Conservation (phyloP, 2,329 filamentous ascomycete genomes). For the Triangularia verruculosa region DNA sequence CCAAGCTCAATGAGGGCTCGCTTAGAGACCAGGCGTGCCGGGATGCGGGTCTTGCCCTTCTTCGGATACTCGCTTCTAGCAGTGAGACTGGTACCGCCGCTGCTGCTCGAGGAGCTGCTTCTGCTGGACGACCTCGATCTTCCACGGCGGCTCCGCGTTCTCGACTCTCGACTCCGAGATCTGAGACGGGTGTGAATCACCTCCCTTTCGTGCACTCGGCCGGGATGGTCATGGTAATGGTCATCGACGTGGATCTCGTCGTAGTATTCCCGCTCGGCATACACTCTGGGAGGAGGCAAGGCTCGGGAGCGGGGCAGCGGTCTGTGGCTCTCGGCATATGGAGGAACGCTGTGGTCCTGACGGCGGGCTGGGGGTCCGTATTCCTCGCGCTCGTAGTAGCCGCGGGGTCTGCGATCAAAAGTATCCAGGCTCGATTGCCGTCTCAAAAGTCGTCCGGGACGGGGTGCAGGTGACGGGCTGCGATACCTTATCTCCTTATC, state of each 20-base stretch:
- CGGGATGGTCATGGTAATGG: constrained; percentile 60
- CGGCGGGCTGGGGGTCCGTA: constrained; percentile 57
- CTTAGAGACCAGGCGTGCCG: constrained; percentile 73
- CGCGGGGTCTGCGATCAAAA: constrained; percentile 71
- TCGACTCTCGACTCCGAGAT: constrained; percentile 37
- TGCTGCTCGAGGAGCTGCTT: constrained; percentile 46
- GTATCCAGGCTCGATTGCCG: constrained; percentile 89
- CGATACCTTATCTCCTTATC: constrained; percentile 51
- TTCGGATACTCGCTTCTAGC: constrained; percentile 66
- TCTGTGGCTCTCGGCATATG: constrained; percentile 53
- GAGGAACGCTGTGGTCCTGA: constrained; percentile 45
- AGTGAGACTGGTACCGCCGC: constrained; percentile 46
- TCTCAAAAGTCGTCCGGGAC: constrained; percentile 65
- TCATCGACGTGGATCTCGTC: constrained; percentile 74
- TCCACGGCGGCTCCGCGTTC: constrained; percentile 32
- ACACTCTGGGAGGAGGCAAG: constrained; percentile 57
- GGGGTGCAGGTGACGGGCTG: constrained; percentile 51
- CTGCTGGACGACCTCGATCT: constrained; percentile 44
- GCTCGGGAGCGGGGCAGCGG: constrained; percentile 64
- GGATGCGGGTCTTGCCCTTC: constrained; percentile 88
- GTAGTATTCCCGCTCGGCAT: constrained; percentile 54
- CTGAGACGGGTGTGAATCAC: constrained; percentile 48
- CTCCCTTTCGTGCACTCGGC: constrained; percentile 61
- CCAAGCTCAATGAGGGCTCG: constrained; percentile 78
- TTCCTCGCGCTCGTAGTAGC: constrained; percentile 56